Evolutionary conservation across 1,139 yeast genomes (phyloP).

Genomic region (Saccharomyces uvarum): DNA sequence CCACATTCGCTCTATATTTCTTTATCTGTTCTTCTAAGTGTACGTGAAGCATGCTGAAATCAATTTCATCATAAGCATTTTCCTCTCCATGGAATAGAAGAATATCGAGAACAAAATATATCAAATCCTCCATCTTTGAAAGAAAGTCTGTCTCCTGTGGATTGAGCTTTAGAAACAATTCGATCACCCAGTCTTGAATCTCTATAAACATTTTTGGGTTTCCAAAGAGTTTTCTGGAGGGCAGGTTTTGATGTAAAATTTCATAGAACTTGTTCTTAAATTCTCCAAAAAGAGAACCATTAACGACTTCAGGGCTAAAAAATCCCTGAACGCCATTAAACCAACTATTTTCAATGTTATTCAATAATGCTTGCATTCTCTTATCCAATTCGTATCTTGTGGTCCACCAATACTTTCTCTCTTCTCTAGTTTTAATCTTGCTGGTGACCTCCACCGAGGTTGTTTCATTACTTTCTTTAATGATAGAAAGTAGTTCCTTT

Average conservation of each 20-base stretch:
- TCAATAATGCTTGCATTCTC: constrained; percentile 46
- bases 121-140: constrained; percentile 52
- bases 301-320: constrained; percentile 36
- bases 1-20: constrained; percentile 22
- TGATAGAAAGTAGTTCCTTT: constrained; percentile 43
- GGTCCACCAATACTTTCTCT: constrained; percentile 74
- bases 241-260: constrained; percentile 33
- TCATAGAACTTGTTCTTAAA: constrained; percentile 38
- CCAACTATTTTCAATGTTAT: constrained; percentile 59
- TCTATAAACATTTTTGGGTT: constrained; percentile 30
- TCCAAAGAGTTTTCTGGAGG: constrained; percentile 33
- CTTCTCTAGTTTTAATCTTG: constrained; percentile 43
- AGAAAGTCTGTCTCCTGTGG: constrained; percentile 29
- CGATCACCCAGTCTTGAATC: constrained; percentile 45
- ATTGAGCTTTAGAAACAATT: constrained; percentile 46
- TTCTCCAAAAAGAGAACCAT: constrained; percentile 28
- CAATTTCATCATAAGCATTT: constrained; percentile 58
- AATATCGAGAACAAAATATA: constrained; percentile 54
- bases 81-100: constrained; percentile 56
- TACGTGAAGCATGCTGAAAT: constrained; percentile 45
- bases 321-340: constrained; percentile 72
- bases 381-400: constrained; percentile 56
- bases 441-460: constrained; percentile 49
- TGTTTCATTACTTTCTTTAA: constrained; percentile 52
- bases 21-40: constrained; percentile 43